A percentile compares a stretch with the other conserved stretches of the same genome.
Conservation (phyloP, 2,329 filamentous ascomycete genomes). For the Mariannaea sp. region DNA sequence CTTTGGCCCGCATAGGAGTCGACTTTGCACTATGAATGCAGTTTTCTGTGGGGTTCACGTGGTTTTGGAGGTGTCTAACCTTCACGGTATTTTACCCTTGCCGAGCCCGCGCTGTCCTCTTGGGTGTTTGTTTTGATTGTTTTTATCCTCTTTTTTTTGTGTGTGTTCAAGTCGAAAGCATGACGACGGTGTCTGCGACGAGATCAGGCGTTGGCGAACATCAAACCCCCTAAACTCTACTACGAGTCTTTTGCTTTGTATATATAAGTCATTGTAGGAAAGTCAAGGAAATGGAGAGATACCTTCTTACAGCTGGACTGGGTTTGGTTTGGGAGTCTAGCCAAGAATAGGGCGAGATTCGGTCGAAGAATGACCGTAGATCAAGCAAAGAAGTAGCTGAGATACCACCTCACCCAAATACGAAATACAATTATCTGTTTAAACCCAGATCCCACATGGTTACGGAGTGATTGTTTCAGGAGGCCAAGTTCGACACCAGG, state of each 20-base stretch:
- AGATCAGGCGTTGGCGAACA: constrained; percentile 39
- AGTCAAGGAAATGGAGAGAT: constrained; percentile 24
- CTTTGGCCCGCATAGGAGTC: constrained; percentile 16
- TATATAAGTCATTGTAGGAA: constrained; percentile 38
- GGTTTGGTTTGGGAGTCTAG: constrained; percentile 22
- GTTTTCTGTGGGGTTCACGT: constrained; percentile 15
- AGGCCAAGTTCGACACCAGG: too few relatives aligned
- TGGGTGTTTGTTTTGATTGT: constrained; percentile 23
- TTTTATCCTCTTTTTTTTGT: constrained; percentile 27
- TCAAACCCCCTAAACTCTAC: constrained; percentile 33
- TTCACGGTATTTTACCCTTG: constrained; percentile 2
- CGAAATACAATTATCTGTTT: constrained; percentile 21
- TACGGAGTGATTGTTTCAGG: background rate
- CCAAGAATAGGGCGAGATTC: constrained; percentile 19
- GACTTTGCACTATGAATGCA: constrained; percentile 17
- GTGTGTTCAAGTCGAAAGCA: constrained; percentile 33
- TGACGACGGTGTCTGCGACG: constrained; percentile 39
- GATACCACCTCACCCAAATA: constrained; percentile 24
- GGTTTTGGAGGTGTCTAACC: constrained; percentile 12
- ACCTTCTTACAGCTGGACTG: constrained; percentile 31
- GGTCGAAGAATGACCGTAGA: constrained; percentile 15
- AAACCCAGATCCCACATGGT: background rate
- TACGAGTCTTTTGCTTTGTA: constrained; percentile 38
- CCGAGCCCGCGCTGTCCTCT: constrained; percentile 24
- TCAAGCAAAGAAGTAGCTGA: constrained; percentile 17